Conservation (phyloP, 2,329 filamentous ascomycete species). For the Verticillium albo-atrum region DNA sequence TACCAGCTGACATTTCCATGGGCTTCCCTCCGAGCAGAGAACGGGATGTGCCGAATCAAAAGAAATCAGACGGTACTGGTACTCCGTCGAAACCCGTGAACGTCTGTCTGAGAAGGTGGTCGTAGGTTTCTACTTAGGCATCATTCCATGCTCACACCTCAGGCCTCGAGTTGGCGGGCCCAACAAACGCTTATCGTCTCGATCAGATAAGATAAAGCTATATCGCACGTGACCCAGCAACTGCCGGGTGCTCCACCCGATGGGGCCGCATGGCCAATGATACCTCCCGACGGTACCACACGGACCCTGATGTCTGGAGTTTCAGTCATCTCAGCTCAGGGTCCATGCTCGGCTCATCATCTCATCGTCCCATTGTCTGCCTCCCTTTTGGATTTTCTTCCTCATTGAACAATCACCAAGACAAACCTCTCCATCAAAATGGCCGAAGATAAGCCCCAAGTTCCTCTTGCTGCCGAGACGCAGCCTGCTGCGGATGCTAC, state of each 20-base stretch:
- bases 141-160: too few species aligned
- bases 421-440: background rate
- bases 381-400: background rate
- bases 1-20: background rate
- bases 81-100: too few species aligned
- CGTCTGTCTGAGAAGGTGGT: too few species aligned
- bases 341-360: background rate
- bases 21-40: background rate
- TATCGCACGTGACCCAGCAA: background rate
- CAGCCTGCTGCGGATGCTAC: background rate
- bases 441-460: conserved; percentile 1
- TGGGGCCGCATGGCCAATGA: background rate
- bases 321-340: background rate
- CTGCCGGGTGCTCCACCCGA: background rate
- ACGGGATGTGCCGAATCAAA: too few species aligned
- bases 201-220: background rate
- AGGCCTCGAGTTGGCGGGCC: background rate
- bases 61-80: too few species aligned
- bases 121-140: too few species aligned
- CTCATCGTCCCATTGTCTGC: background rate
- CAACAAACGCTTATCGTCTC: background rate
- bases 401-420: background rate
- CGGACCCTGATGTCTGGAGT: background rate
- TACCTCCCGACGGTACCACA: background rate
- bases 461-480: background rate